Percentiles rank a stretch among this genome's conserved stretches.
Evolutionary conservation across 176 grass and related monocot genomes (phyloP).

Genomic region (Ensete glaucum): DNA sequence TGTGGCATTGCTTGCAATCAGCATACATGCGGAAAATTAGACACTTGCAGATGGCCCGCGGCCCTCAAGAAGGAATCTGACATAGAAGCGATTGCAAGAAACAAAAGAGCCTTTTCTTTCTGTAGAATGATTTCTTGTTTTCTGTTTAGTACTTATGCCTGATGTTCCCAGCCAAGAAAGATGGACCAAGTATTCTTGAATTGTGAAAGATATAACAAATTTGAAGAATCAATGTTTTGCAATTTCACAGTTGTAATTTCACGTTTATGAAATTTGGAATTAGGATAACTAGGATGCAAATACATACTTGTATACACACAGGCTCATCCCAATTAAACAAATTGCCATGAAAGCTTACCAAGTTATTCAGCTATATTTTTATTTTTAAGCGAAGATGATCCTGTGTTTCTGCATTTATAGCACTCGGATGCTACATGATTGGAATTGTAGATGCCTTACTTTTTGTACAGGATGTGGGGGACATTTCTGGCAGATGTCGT

Average conservation of each 20-base stretch:
- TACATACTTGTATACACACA: not conserved
- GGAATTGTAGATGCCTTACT: not conserved
- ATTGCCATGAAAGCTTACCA: too few relatives aligned
- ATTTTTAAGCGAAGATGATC: not conserved
- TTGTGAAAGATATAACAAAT: too few relatives aligned
- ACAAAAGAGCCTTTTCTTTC: not conserved
- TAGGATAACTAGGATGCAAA: not conserved
- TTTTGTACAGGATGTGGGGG: conserved; percentile 79
- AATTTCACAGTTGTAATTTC: not conserved
- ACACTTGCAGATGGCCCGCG: not conserved
- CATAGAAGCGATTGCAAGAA: too few relatives aligned
- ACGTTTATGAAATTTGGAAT: not conserved
- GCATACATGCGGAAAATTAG: not conserved
- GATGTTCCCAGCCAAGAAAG: not conserved
- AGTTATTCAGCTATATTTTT: too few relatives aligned
- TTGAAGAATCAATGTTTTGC: not conserved
- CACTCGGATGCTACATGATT: not conserved
- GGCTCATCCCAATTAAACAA: too few relatives aligned
- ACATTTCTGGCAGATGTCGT: conserved; percentile 91
- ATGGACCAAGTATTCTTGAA: not conserved
- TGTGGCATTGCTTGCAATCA: not conserved
- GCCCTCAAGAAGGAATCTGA: too few relatives aligned
- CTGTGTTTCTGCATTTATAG: not conserved
- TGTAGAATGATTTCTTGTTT: not conserved
- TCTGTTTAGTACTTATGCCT: not conserved